Evolutionary conservation across 1,284 basidiomycete genomes (phyloP).

Genomic region (Xerocomus minutiporus): DNA sequence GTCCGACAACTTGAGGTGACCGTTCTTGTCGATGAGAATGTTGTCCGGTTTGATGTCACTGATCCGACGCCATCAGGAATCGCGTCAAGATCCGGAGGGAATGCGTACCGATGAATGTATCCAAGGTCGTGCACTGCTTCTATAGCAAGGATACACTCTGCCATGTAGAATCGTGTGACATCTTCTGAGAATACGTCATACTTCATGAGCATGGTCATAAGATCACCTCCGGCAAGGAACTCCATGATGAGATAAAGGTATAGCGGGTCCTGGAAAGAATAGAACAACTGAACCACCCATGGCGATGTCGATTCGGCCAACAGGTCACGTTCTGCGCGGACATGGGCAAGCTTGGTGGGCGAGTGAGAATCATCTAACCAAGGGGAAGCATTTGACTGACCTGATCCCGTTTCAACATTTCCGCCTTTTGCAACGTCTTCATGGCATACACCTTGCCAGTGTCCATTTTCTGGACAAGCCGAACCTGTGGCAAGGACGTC

Average conservation of each 20-base stretch:
- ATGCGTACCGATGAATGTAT: conserved; percentile 90
- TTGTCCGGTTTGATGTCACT: conserved; percentile 99
- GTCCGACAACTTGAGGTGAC: conserved; percentile 96
- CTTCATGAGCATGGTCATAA: conserved; percentile 99
- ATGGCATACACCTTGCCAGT: conserved; percentile 99
- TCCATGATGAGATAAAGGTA: conserved; percentile 99
- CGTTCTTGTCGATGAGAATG: conserved; percentile 94
- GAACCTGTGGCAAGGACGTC: conserved; percentile 53
- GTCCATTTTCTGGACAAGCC: conserved; percentile 94
- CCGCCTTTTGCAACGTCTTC: conserved; percentile 97
- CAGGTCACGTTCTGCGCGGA: conserved; percentile 97
- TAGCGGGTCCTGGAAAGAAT: conserved; percentile 96
- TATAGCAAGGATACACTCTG: conserved; percentile 95
- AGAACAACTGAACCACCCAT: conserved; percentile 98
- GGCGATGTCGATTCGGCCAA: conserved; percentile 96
- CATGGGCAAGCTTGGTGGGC: conserved; percentile 79
- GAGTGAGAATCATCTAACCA: conserved; percentile 3
- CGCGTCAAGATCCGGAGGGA: background rate
- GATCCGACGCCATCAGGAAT: conserved; percentile 10
- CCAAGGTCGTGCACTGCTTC: conserved; percentile 98
- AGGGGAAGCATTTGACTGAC: conserved; percentile 40
- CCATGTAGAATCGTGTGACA: conserved; percentile 98
- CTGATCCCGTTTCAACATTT: conserved; percentile 99
- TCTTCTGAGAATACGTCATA: conserved; percentile 99
- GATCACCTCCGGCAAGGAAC: conserved; percentile 94